Evolutionary conservation across 148 eudicot species (phyloP).

Genomic region (Cornus kousa): DNA sequence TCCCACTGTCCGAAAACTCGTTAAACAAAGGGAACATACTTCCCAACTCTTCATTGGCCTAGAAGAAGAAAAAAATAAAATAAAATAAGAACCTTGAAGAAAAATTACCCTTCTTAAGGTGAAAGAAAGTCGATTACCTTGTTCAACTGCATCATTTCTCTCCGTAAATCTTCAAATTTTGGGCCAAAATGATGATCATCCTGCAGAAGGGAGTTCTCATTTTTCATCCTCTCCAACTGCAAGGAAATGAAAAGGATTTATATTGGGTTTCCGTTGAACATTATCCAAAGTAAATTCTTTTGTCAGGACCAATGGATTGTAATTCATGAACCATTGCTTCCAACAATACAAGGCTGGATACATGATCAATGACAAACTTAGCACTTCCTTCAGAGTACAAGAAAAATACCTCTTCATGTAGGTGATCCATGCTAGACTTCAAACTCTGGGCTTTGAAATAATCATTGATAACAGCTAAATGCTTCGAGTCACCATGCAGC

Average conservation of each 20-base stretch:
- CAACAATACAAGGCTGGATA: constrained; percentile 1
- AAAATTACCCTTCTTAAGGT: background rate
- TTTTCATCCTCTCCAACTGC: constrained; percentile 90
- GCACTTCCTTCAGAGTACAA: background rate
- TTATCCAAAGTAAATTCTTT: background rate
- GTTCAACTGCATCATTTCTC: constrained; percentile 56
- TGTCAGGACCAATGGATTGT: background rate
- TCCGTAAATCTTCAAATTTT: constrained; percentile 39
- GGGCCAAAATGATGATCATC: constrained; percentile 37
- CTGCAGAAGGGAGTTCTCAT: constrained; percentile 49
- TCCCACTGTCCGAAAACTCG: constrained; percentile 59
- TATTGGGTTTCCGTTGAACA: background rate
- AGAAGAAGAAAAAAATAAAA: background rate
- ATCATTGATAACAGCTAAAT: constrained; percentile 31
- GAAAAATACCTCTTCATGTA: constrained; percentile 75
- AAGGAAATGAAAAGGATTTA: constrained; percentile 17
- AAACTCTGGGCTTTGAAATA: constrained; percentile 47
- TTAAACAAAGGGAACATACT: constrained; percentile 57
- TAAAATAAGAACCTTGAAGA: background rate
- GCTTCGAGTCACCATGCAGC: constrained; percentile 24
- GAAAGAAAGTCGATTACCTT: constrained; percentile 43
- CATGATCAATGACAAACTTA: constrained; percentile 3
- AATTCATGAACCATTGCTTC: constrained; percentile 6
- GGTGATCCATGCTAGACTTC: constrained; percentile 72
- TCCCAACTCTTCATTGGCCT: constrained; percentile 80